Conservation (phyloP, 306 rosid species). For the Quercus ilex region DNA sequence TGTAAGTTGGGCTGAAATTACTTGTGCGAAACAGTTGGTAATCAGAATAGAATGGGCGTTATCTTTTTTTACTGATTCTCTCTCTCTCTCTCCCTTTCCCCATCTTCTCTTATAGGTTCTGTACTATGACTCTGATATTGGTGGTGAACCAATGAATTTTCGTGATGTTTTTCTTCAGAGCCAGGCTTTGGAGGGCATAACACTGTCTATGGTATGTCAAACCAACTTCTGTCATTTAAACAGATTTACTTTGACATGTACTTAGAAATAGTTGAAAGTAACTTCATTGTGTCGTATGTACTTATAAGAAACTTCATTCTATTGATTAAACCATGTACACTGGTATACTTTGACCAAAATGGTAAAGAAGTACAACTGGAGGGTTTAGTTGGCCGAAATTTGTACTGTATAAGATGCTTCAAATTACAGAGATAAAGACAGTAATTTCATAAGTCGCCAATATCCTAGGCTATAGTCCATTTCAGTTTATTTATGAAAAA, state of each 20-base stretch:
- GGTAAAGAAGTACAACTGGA: background rate
- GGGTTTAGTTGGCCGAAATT: background rate
- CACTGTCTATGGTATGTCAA: constrained; percentile 82
- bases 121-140: constrained; percentile 77
- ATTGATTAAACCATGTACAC: background rate
- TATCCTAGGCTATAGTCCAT: background rate
- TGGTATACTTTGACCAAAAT: background rate
- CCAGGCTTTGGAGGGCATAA: constrained; percentile 93
- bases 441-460: background rate
- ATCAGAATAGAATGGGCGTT: background rate
- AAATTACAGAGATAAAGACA: background rate
- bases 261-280: background rate
- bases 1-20: constrained; percentile 3
- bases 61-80: constrained; percentile 10
- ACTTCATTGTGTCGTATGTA: background rate
- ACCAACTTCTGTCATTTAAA: constrained; percentile 10
- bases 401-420: background rate
- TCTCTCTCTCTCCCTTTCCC: constrained; percentile 1
- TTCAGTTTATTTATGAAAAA: background rate
- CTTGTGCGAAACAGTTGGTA: background rate
- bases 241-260: background rate
- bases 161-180: constrained; percentile 90
- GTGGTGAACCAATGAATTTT: constrained; percentile 85
- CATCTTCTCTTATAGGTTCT: constrained; percentile 50
- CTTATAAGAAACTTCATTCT: background rate